Base-by-base conservation (phyloP, 2,329 filamentous ascomycete species). In the Diaporthe vexans region DNA sequence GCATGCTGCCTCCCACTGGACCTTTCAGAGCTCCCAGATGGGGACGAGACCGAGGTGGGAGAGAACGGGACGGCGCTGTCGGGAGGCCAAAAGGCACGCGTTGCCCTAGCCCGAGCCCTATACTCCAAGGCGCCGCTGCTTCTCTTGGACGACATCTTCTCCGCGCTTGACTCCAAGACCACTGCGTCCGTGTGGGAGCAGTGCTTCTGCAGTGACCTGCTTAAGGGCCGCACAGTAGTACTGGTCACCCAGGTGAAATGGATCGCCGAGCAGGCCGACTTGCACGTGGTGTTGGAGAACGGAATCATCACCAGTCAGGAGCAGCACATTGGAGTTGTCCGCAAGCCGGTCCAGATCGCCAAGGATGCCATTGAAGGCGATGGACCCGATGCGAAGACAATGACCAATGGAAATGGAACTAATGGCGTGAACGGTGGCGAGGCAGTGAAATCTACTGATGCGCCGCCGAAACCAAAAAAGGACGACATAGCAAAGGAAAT, bases 71-170 rank as follows among this genome's bases (percentile, higher is more conserved):
- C 88, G 8, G 88, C 88, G 4, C 80, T 91, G 11, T 90, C 88
- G 0, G 89, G 89, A 29, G 89, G 89, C 0, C 89, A 91, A 76
- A 89, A 89, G 76, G 88, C 88, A 40, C 85, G 89, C 8, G 87
- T 91, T 48, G 88, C 89, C 17, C 79, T 91, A 46, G 90, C 90
- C 1, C 84, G 90, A 73, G 87, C 89, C 9, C 79, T 91, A 1
- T 91, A 91, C 79, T 91, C 89, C 1, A 87, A 87, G 71, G 86
- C 89, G 0, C 83, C 87, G 1, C 82, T 91, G 2, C 81, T 91
- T 29, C 82, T 91, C 0, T 85, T 91, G 1, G 90, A 91, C 76
- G 90, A 91, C 74, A 85, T 91, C 3, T 90, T 91, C 76, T 89
- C 89, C 0, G 90, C 90, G 0, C 83, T 91, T 0, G 90, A 91